A percentile compares a stretch with the other conserved stretches of the same genome.
Evolutionary conservation across 2,329 filamentous ascomycete species (phyloP).

Genomic region (Ceratocystis eucalypticola): DNA sequence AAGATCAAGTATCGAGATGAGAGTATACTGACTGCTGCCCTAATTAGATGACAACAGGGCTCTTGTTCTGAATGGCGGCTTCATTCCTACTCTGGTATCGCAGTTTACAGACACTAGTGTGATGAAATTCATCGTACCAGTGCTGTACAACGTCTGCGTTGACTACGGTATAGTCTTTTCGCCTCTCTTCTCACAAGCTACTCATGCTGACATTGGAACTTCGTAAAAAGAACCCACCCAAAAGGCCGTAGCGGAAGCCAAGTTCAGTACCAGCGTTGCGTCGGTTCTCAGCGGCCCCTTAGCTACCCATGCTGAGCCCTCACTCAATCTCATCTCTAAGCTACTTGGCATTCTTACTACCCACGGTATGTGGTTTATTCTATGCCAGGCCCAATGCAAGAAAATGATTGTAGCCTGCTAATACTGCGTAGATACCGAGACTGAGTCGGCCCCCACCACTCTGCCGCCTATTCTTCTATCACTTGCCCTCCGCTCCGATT

Average conservation of each 20-base stretch:
- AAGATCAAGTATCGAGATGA: background rate
- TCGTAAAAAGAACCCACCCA: conserved; percentile 40
- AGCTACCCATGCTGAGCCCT: conserved; percentile 30
- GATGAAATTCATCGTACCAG: conserved; percentile 41
- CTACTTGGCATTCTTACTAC: conserved; percentile 40
- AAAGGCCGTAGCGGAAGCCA: conserved; percentile 38
- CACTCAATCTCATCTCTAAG: conserved; percentile 42
- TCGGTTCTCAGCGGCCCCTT: conserved; percentile 35
- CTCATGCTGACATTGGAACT: background rate
- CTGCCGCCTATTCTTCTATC: conserved; percentile 38
- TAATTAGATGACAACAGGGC: conserved; percentile 43
- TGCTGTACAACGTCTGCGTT: conserved; percentile 48
- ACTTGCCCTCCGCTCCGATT: conserved; percentile 32
- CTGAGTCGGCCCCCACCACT: conserved; percentile 30
- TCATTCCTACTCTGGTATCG: conserved; percentile 35
- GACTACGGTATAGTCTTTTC: conserved; percentile 41
- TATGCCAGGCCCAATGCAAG: background rate
- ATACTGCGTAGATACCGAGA: conserved; percentile 31
- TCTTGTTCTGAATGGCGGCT: conserved; percentile 37
- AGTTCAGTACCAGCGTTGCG: conserved; percentile 37
- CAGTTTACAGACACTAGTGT: conserved; percentile 36
- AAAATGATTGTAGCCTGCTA: background rate
- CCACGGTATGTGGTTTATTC: conserved; percentile 31
- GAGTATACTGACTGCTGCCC: background rate
- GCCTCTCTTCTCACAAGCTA: background rate